These are phyloP conservation scores for Rhizopogon vinicolor DNA, from an alignment of 768 basidiomycete species.

Conservation along the genomic window DNA sequence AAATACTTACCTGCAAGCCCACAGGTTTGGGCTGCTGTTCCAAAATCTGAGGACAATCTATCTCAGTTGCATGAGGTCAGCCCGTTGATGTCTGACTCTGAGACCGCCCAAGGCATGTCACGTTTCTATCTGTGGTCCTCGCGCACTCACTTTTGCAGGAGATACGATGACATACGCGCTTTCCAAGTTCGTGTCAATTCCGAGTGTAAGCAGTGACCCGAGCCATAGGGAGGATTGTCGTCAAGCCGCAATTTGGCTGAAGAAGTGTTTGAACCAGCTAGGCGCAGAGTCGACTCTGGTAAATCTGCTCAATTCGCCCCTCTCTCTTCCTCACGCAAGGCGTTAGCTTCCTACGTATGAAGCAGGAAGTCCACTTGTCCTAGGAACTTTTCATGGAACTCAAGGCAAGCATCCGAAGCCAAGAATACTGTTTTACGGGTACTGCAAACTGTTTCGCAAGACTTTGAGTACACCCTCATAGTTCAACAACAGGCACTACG, in stretches of 20 bases:
- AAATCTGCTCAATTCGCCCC: conserved; percentile 15
- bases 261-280: conserved; percentile 81
- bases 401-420: conserved; percentile 55
- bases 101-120: conserved; percentile 13
- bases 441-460: background rate
- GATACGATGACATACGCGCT: conserved; percentile 78
- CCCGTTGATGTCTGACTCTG: background rate
- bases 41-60: conserved; percentile 9
- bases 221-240: conserved; percentile 81
- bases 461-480: background rate
- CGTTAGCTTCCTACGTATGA: conserved; percentile 71
- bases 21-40: conserved; percentile 53
- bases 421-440: conserved; percentile 91
- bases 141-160: conserved; percentile 15
- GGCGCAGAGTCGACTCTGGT: conserved; percentile 82
- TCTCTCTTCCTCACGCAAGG: background rate
- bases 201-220: conserved; percentile 72
- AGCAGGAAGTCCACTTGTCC: conserved; percentile 79
- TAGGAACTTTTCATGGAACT: conserved; percentile 80
- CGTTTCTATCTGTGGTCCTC: background rate
- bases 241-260: conserved; percentile 91
- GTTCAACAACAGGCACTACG: conserved; percentile 69
- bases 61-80: background rate
- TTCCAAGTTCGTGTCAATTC: conserved; percentile 82
- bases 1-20: background rate